phyloP scores from a whole-genome alignment of 2,329 filamentous ascomycete species.

The Canariomyces notabilis region DNA sequence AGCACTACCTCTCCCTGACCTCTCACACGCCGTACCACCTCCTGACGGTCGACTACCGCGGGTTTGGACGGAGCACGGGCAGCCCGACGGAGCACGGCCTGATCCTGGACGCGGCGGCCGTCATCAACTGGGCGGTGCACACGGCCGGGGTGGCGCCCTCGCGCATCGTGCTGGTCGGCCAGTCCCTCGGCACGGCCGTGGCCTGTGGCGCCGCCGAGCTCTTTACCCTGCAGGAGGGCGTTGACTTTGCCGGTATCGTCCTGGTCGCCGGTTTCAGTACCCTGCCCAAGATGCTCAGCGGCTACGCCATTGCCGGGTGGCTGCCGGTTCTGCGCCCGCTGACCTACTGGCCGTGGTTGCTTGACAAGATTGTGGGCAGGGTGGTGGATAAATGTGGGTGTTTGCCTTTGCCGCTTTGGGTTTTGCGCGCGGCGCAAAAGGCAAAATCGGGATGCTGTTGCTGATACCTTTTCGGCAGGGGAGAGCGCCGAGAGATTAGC shows the following conservation, averaged over 20 bases:
- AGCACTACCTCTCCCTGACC: slow-evolving; percentile 72
- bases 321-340: slow-evolving; percentile 77
- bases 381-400: slow-evolving; percentile 84
- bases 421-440: too few relatives aligned
- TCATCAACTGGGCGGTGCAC: slow-evolving; percentile 67
- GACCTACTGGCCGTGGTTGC: slow-evolving; percentile 57
- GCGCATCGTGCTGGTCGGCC: slow-evolving; percentile 76
- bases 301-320: slow-evolving; percentile 73
- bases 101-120: slow-evolving; percentile 69
- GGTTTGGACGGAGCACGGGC: slow-evolving; percentile 79
- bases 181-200: slow-evolving; percentile 85
- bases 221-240: slow-evolving; percentile 49
- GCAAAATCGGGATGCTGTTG: too few relatives aligned
- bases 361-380: slow-evolving; percentile 54
- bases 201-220: slow-evolving; percentile 68
- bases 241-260: slow-evolving; percentile 73
- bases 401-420: too few relatives aligned
- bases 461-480: too few relatives aligned
- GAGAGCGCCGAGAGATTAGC: slow-evolving; percentile 62
- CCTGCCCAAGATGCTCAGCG: slow-evolving; percentile 65
- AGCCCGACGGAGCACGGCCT: slow-evolving; percentile 73
- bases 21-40: slow-evolving; percentile 72
- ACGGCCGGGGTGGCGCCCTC: slow-evolving; percentile 59
- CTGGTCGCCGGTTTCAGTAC: slow-evolving; percentile 76
- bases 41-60: slow-evolving; percentile 85